Percentiles rank a stretch among this genome's conserved stretches.
Evolutionary conservation across 1,139 yeast species (phyloP).

Genomic region (Blastobotrys buckinghamii): DNA sequence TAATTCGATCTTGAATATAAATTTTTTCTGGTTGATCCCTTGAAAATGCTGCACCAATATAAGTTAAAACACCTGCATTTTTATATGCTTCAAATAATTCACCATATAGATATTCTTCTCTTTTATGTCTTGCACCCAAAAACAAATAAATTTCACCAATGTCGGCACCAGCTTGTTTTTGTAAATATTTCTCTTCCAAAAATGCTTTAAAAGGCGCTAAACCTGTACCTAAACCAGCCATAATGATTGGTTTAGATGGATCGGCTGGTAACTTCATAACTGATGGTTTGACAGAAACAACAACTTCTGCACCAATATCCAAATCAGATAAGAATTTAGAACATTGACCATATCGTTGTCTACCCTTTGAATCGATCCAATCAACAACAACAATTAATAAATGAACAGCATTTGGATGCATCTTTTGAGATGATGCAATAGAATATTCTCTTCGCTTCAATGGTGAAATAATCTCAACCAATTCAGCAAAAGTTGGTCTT

Average conservation of each 20-base stretch:
- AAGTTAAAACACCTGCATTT: constrained; percentile 88
- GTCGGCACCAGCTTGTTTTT: constrained; percentile 77
- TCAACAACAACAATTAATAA: constrained; percentile 92
- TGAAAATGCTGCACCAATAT: constrained; percentile 96
- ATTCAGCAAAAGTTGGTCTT: constrained; percentile 67
- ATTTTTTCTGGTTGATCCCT: constrained; percentile 96
- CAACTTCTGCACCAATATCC: constrained; percentile 74
- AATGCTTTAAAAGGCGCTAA: constrained; percentile 98
- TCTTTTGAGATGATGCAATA: constrained; percentile 93
- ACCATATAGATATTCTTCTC: constrained; percentile 93
- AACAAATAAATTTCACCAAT: constrained; percentile 87
- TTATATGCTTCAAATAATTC: constrained; percentile 96
- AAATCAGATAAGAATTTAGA: constrained; percentile 84
- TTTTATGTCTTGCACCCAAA: constrained; percentile 93
- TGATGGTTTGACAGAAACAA: constrained; percentile 93
- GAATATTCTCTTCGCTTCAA: constrained; percentile 97
- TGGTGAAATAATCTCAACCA: constrained; percentile 71
- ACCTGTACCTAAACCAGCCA: constrained; percentile 98
- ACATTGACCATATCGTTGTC: constrained; percentile 90
- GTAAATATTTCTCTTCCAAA: constrained; percentile 93
- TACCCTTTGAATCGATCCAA: constrained; percentile 85
- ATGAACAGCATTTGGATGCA: constrained; percentile 89
- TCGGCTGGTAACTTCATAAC: constrained; percentile 93
- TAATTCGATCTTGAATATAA: constrained; percentile 90
- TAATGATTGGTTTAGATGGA: constrained; percentile 82